These are phyloP conservation scores for Calonectria pauciramosa DNA, from an alignment of 2,329 filamentous ascomycete species.

Conservation along the genomic window DNA sequence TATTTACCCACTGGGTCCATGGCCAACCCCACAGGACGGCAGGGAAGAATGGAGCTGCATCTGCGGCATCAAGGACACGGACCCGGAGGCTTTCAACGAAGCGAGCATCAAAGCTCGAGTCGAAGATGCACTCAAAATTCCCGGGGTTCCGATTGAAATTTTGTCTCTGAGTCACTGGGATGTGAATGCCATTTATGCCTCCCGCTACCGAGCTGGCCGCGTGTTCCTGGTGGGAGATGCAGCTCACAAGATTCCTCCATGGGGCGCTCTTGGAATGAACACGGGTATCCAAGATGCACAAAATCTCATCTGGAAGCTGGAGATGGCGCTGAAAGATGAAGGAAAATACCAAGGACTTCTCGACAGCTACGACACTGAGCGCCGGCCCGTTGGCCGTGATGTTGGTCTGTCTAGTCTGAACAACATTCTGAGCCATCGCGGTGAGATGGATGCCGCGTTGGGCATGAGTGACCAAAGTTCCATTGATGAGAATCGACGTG, in stretches of 20 bases:
- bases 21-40: conserved; percentile 1
- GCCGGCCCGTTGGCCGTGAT: neutral
- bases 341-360: neutral
- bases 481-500: neutral
- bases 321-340: conserved; percentile 4
- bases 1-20: conserved; percentile 13
- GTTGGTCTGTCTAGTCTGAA: conserved; percentile 13
- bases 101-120: neutral
- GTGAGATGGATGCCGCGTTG: conserved; percentile 1
- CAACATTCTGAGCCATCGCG: conserved; percentile 9
- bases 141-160: neutral
- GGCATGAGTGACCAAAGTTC: conserved; percentile 1
- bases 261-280: conserved; percentile 20
- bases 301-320: conserved; percentile 15
- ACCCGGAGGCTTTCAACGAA: conserved; percentile 1
- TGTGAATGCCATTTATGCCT: conserved; percentile 15
- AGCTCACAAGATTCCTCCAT: conserved; percentile 8
- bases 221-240: conserved; percentile 14
- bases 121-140: neutral
- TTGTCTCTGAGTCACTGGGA: conserved; percentile 6
- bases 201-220: neutral
- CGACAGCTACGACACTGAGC: conserved; percentile 15
- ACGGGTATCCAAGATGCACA: conserved; percentile 15
- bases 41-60: conserved; percentile 13
- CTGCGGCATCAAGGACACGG: neutral